These are phyloP conservation scores for Choanephora cucurbitarum DNA, from an alignment of 371 early-diverging fungal species.

Conservation along the genomic window DNA sequence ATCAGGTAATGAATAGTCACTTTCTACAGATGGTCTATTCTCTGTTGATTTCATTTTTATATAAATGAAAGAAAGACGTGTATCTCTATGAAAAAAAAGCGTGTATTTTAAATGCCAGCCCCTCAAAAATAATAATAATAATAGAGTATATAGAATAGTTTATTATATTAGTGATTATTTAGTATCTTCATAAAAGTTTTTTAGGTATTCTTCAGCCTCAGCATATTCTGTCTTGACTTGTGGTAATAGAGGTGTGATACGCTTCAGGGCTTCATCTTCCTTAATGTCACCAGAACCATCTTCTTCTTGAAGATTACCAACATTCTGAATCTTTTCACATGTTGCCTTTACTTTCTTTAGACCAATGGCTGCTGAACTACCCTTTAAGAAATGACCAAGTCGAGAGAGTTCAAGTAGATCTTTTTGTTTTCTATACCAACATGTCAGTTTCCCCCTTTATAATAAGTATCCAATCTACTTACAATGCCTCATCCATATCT, in stretches of 20 bases:
- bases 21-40: constrained; percentile 17
- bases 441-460: background rate
- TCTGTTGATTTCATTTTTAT: background rate
- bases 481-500: constrained; percentile 71
- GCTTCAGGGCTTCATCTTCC: constrained; percentile 63
- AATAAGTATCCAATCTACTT: too few species aligned
- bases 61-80: background rate
- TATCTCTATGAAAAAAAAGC: background rate
- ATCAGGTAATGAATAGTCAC: constrained; percentile 26
- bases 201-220: constrained; percentile 76
- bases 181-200: constrained; percentile 68
- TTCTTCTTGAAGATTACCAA: constrained; percentile 77
- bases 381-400: constrained; percentile 91
- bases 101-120: background rate
- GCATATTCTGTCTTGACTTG: constrained; percentile 71
- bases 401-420: constrained; percentile 74
- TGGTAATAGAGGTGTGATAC: constrained; percentile 61
- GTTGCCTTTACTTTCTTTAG: constrained; percentile 77
- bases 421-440: constrained; percentile 54
- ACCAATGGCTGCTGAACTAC: constrained; percentile 89
- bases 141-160: too few species aligned
- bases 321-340: constrained; percentile 87
- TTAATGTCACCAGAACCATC: constrained; percentile 53
- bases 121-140: too few species aligned
- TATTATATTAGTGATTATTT: too few species aligned